These are phyloP conservation scores for Pseudogymnoascus sp. DNA, from an alignment of 2,329 filamentous ascomycete genomes.

Conservation along the genomic window DNA sequence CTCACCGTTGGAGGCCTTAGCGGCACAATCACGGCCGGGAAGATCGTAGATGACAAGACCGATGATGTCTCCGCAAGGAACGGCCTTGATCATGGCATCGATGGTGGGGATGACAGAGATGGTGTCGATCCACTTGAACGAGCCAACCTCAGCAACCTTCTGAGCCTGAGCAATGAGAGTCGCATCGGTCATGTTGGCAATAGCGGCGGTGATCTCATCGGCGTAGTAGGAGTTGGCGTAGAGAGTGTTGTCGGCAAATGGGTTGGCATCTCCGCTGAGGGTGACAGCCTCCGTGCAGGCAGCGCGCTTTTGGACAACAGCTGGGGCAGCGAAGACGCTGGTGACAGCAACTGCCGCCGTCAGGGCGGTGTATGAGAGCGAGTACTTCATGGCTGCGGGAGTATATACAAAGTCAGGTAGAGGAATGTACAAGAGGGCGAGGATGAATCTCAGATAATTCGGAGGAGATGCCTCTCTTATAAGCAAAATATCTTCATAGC, in stretches of 20 bases:
- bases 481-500: not conserved
- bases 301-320: conserved; percentile 8
- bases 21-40: conserved; percentile 50
- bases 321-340: conserved; percentile 4
- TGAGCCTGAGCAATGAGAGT: conserved; percentile 31
- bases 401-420: not conserved
- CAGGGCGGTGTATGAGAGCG: not conserved
- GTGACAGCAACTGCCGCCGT: conserved; percentile 2
- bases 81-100: conserved; percentile 37
- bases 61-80: conserved; percentile 39
- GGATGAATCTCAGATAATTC: not conserved
- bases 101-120: conserved; percentile 41
- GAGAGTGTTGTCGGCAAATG: conserved; percentile 40
- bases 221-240: conserved; percentile 49
- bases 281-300: conserved; percentile 19
- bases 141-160: conserved; percentile 38
- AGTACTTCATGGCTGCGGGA: conserved; percentile 1
- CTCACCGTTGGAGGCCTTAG: conserved; percentile 50
- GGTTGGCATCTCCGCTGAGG: conserved; percentile 33
- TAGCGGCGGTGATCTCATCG: conserved; percentile 45
- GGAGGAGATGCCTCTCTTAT: not conserved
- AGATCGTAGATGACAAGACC: conserved; percentile 46
- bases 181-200: conserved; percentile 46
- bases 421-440: conserved; percentile 2
- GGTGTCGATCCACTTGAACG: conserved; percentile 46